These are phyloP conservation scores for Fraxinus platypoda DNA, from an alignment of 305 asterid species.

Conservation along the genomic window DNA sequence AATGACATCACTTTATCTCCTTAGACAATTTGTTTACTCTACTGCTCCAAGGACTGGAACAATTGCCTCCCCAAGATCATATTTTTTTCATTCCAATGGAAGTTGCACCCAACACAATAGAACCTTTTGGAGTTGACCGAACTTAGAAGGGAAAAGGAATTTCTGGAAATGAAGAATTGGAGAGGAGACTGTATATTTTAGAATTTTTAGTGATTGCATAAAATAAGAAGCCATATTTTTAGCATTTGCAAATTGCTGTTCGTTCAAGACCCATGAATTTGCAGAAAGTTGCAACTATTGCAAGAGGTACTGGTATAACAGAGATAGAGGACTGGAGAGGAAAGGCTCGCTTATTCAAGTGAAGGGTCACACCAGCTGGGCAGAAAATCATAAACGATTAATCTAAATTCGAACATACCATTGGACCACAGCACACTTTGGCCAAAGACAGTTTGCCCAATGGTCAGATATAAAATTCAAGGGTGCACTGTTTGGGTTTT, in stretches of 20 bases:
- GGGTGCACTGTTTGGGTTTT: not conserved
- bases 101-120: constrained; percentile 2
- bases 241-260: not conserved
- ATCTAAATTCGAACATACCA: no score
- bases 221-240: not conserved
- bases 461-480: not conserved
- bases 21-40: not conserved
- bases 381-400: not conserved
- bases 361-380: not conserved
- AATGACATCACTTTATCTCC: not conserved
- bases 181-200: not conserved
- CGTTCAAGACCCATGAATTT: not conserved
- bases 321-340: not conserved
- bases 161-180: not conserved
- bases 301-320: not conserved
- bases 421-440: not conserved
- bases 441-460: not conserved
- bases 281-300: no score
- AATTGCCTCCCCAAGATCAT: not conserved
- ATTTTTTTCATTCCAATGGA: not conserved
- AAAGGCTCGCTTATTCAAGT: not conserved
- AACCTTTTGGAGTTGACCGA: not conserved
- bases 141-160: not conserved
- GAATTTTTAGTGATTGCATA: not conserved
- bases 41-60: not conserved